Conservation (phyloP, 805 yeast genomes). For the Cyberlindnera japonica region DNA sequence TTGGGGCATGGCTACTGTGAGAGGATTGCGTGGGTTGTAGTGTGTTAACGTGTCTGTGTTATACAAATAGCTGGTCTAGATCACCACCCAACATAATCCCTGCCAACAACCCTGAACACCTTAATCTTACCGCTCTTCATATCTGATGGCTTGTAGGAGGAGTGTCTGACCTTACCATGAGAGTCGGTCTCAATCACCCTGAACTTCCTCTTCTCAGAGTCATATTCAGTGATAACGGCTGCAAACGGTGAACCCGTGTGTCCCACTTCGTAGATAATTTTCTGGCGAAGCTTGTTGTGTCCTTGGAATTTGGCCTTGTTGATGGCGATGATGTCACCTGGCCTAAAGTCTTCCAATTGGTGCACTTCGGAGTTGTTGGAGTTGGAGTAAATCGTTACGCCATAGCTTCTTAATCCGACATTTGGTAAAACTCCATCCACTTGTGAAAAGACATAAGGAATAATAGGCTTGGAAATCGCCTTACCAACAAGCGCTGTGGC, state of each 20-base stretch:
- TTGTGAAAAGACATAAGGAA: constrained; percentile 34
- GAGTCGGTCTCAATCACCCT: constrained; percentile 58
- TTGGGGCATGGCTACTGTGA: no score
- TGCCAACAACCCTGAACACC: constrained; percentile 75
- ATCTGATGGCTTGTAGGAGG: constrained; percentile 64
- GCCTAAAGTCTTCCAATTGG: constrained; percentile 58
- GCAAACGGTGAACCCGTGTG: constrained; percentile 47
- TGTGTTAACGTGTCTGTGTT: no score
- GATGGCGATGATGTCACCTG: constrained; percentile 83
- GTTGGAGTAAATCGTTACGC: constrained; percentile 65
- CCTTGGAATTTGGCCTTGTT: constrained; percentile 71
- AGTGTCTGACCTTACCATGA: constrained; percentile 50
- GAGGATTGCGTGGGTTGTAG: no score
- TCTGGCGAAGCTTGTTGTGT: constrained; percentile 53
- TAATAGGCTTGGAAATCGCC: constrained; percentile 26
- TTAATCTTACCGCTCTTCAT: constrained; percentile 75
- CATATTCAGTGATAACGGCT: constrained; percentile 70
- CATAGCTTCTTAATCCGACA: constrained; percentile 66
- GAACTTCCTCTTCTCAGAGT: constrained; percentile 64
- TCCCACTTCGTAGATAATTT: constrained; percentile 59
- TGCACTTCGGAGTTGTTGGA: constrained; percentile 44
- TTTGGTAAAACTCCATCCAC: constrained; percentile 47
- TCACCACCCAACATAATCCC: constrained; percentile 72
- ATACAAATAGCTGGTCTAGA: no score
- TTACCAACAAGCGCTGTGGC: constrained; percentile 38